phyloP scores from a whole-genome alignment of 306 rosid genomes.

The Geum urbanum region DNA sequence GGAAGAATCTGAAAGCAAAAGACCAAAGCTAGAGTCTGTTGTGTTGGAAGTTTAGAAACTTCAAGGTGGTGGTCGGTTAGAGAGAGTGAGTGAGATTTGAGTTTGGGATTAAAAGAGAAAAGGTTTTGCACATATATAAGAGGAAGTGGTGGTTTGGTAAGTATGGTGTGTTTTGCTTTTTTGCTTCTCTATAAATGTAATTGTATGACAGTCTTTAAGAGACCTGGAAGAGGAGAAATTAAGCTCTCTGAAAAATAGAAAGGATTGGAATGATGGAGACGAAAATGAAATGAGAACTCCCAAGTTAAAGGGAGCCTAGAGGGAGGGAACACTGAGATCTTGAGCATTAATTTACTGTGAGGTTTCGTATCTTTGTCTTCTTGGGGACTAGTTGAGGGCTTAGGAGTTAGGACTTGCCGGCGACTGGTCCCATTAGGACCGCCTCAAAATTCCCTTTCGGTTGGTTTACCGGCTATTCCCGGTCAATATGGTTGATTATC shows the following conservation, averaged over 20 bases:
- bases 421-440: conserved; percentile 2
- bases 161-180: conserved; percentile 1
- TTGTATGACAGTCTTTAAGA: conserved; percentile 15
- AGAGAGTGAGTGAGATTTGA: conserved; percentile 24
- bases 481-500: conserved; percentile 14
- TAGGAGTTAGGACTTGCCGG: conserved; percentile 13
- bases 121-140: conserved; percentile 11
- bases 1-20: conserved; percentile 23
- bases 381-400: conserved; percentile 3
- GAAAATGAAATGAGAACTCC: conserved; percentile 11
- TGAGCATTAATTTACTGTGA: conserved; percentile 12
- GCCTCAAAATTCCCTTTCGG: not conserved
- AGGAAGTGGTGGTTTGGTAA: not conserved
- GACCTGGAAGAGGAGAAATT: not conserved
- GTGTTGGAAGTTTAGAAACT: conserved; percentile 17
- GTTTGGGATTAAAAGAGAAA: conserved; percentile 5
- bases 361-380: conserved; percentile 23
- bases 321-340: conserved; percentile 25
- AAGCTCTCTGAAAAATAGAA: not conserved
- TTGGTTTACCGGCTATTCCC: conserved; percentile 20
- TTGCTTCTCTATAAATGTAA: not conserved
- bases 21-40: conserved; percentile 9
- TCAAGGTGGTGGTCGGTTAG: conserved; percentile 33
- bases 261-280: not conserved
- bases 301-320: conserved; percentile 23